Base-by-base conservation (phyloP, 1,139 yeast species). In the Candida sp. region DNA sequence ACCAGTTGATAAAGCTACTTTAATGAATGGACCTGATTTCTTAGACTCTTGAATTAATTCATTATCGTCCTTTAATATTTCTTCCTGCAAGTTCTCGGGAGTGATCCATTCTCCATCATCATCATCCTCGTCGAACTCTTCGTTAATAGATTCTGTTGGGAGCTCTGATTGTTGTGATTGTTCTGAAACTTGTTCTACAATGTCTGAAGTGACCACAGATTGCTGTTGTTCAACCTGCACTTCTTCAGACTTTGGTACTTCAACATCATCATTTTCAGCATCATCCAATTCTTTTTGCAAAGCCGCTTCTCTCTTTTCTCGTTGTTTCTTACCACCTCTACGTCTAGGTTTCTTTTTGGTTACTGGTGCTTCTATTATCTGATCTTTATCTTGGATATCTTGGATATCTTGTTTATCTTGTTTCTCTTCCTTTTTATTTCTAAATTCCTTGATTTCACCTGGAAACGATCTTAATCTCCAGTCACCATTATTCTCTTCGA, bases 101-200 rank as follows among this genome's bases (percentile, higher is more conserved):
- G 97, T 89, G 55, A 93, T 95, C 99, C 99, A 93, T 42, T 88
- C 97, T 21, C 95, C 97, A 52, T 87, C 96, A 52, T 86, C 95
- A 46, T 84, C 85, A 4, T 73, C 75, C 42, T 70, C 84, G 36
- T 78, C 75, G 43, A 72, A 79, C 8, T 75, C 82, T 48, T 75
- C 82, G 1, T 55, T 53, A 7, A 62, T 44, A 36, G 54, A 50
- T 38, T 38, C 42, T 40, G 43, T 46, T 33, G 44, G 43, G 36
- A 50, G 48, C 21, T 21, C 22, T 37, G 47, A 15, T 15, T 33
- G 5, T 15, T 15, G 3, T 33, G 22, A 33, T 33, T 44, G 51
- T 9, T 30, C 32, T 25, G 41, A 35, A 32, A 49, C 57, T 21
- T 47, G 45, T 6, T 45, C 46, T 9, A 41, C 41, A 12, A 44